Conservation (phyloP, 225 moss, liverwort and hornwort genomes). For the Pseudisothecium myosuroides region DNA sequence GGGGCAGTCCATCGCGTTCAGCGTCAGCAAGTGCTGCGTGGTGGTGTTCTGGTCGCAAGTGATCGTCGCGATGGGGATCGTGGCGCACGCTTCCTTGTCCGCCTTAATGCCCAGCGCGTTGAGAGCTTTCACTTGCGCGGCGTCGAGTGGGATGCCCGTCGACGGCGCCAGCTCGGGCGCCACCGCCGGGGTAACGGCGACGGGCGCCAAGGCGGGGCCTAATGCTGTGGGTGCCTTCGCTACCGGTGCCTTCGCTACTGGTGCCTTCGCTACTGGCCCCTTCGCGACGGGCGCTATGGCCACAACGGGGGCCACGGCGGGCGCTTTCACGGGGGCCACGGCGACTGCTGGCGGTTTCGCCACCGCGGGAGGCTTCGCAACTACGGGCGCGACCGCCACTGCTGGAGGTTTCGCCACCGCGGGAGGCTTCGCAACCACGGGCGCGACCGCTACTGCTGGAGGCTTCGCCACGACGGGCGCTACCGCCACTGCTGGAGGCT, state of each 20-base stretch:
- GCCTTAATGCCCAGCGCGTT: constrained; percentile 26
- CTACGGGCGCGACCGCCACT: neutral
- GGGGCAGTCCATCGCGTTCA: constrained; percentile 20
- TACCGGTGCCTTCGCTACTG: neutral
- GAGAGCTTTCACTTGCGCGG: constrained; percentile 43
- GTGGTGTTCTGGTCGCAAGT: constrained; percentile 25
- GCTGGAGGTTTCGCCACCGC: neutral
- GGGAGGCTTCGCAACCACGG: neutral
- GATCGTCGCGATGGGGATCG: neutral
- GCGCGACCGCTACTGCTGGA: constrained; percentile 1
- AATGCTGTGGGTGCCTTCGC: neutral
- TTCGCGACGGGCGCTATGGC: neutral
- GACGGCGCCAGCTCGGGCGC: neutral
- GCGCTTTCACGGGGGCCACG: neutral
- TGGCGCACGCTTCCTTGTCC: constrained; percentile 3
- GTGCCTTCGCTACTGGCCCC: neutral
- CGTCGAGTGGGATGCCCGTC: constrained; percentile 19
- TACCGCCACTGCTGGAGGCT: neutral
- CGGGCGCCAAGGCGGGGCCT: neutral
- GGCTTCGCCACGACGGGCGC: constrained; percentile 2
- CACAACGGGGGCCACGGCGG: neutral
- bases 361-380: neutral
- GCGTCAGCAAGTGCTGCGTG: constrained; percentile 7
- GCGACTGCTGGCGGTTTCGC: neutral
- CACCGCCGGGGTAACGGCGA: neutral